phyloP scores from a whole-genome alignment of 1,139 yeast genomes.

The Blastobotrys indianensis region DNA sequence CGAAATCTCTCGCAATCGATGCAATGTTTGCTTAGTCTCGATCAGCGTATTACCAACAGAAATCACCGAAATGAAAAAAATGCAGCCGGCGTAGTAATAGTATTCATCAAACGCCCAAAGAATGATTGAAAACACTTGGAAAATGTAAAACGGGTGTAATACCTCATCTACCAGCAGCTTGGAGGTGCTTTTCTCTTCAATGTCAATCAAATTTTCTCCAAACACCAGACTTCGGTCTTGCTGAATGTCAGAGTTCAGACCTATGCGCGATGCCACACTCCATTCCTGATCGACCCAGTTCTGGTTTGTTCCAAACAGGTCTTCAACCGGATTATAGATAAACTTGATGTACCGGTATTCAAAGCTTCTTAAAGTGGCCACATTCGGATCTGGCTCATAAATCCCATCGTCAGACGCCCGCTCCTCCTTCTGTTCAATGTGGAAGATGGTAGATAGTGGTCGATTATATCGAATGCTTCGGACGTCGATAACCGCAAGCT shows the following conservation, averaged over 20 bases:
- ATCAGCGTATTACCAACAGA: slow-evolving; percentile 74
- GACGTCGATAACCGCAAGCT: slow-evolving; percentile 56
- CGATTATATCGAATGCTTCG: slow-evolving; percentile 58
- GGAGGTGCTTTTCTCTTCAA: slow-evolving; percentile 62
- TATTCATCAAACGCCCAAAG: slow-evolving; percentile 91
- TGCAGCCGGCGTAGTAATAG: slow-evolving; percentile 89
- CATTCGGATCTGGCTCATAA: slow-evolving; percentile 49
- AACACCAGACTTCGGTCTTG: slow-evolving; percentile 69
- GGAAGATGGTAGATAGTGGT: slow-evolving; percentile 62
- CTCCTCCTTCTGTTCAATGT: slow-evolving; percentile 17
- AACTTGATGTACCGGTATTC: slow-evolving; percentile 79
- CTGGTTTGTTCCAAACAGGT: slow-evolving; percentile 72
- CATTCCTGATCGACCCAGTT: slow-evolving; percentile 82
- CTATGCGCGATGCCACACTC: slow-evolving; percentile 51
- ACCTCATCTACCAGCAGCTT: slow-evolving; percentile 79
- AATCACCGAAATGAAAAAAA: slow-evolving; percentile 73
- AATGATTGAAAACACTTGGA: slow-evolving; percentile 85
- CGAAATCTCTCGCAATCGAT: slow-evolving; percentile 68
- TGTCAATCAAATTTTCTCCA: slow-evolving; percentile 68
- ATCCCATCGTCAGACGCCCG: slow-evolving; percentile 14
- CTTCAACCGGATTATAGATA: slow-evolving; percentile 80
- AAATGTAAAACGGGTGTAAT: slow-evolving; percentile 88
- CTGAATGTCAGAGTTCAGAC: slow-evolving; percentile 62
- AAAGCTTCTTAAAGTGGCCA: slow-evolving; percentile 66
- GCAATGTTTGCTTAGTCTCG: slow-evolving; percentile 75